phyloP scores from a whole-genome alignment of 768 basidiomycete species.

The Tricholoma saponaceum region DNA sequence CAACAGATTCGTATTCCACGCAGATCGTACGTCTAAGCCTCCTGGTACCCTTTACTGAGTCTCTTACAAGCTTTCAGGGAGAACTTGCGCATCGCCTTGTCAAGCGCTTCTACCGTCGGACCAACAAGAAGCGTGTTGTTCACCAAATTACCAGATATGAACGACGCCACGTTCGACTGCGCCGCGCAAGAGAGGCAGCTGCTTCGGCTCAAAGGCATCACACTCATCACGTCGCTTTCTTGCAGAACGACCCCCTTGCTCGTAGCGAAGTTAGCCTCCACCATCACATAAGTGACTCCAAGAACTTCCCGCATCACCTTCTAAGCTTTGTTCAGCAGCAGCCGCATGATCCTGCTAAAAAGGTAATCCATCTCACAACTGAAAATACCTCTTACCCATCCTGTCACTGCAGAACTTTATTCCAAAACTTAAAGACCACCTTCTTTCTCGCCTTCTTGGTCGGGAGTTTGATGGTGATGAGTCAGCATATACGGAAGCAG shows the following conservation, averaged over 20 bases:
- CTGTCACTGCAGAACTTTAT: slow-evolving; percentile 20
- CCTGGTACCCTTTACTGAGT: background rate
- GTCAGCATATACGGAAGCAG: background rate
- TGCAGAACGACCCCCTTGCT: background rate
- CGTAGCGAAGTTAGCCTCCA: background rate
- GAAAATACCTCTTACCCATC: background rate
- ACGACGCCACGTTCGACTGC: slow-evolving; percentile 2
- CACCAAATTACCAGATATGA: slow-evolving; percentile 12
- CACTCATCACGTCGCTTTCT: background rate
- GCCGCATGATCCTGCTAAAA: background rate
- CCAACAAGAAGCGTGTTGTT: no score
- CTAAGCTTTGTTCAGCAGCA: background rate
- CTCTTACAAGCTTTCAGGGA: slow-evolving; percentile 2
- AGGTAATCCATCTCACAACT: background rate
- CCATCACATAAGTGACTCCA: background rate
- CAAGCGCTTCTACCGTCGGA: no score
- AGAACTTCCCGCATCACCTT: background rate
- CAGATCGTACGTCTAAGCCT: background rate
- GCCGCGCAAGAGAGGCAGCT: background rate
- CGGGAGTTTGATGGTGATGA: slow-evolving; percentile 4
- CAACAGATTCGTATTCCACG: slow-evolving; percentile 23
- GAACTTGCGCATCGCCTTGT: slow-evolving; percentile 13
- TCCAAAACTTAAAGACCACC: slow-evolving; percentile 20
- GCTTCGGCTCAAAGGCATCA: background rate
- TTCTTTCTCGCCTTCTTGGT: slow-evolving; percentile 9